Base-by-base conservation (phyloP, 108 stramenopile genomes). In the Phaeodactylum tricornutum region DNA sequence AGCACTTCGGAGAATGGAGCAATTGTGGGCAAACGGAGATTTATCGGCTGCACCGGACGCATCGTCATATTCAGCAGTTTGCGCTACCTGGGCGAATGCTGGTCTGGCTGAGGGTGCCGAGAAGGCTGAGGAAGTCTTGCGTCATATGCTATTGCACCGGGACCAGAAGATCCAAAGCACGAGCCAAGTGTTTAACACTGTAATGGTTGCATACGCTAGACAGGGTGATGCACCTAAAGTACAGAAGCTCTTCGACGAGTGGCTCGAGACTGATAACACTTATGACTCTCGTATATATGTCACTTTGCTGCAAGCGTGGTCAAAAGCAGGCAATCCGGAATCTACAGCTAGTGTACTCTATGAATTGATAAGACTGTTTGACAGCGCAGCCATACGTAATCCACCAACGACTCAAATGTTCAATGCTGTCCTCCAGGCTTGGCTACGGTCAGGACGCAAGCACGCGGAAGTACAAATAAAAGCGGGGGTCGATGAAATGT, bases 261-360 rank as follows among this genome's bases (percentile, higher is more conserved):
- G n/a, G n/a, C n/a, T n/a, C n/a, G n/a, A n/a, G n/a, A n/a, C n/a
- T n/a, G n/a, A n/a, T n/a, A n/a, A n/a, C n/a, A n/a, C n/a, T n/a
- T n/a, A n/a, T n/a, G n/a, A n/a, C n/a, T n/a, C n/a, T n/a, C n/a
- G n/a, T n/a, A n/a, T n/a, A 5, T 41, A 9, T n/a, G 21, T 41
- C 5, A 41, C 39, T 41, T 20, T 15, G 6, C 21, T 41, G 14
- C 39, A 41, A 41, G 39, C 39, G 8, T 41, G 39, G 39, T 41
- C 39, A 14, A 20, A 15, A 6, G 39, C 39, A 11, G 39, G 9
- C 6, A n/a, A 41, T 11, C 39, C 39, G 9, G 4, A 41, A 41
- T 20, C 21, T 15, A n/a, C 39, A 20, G 39, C 39, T 5, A 5
- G 5, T 15, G 39, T 14, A 41, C 39, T 41, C 9, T 5, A 20